Evolutionary conservation across 1,284 basidiomycete species (phyloP), one percentile per base, ranked within the genome.

Genomic region (Boletus sp.): DNA sequence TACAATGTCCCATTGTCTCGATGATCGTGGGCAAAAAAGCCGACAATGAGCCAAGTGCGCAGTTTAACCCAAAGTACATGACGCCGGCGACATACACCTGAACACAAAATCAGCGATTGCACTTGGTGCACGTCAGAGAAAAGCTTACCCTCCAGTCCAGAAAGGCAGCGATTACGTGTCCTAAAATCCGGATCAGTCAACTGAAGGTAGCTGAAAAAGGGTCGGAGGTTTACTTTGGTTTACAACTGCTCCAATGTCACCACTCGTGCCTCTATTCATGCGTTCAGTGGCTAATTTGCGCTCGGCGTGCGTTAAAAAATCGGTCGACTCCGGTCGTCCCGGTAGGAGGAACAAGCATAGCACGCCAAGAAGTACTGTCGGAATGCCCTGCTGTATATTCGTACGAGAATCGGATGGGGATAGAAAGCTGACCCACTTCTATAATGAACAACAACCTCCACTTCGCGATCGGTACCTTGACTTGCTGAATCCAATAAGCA

Each of bases 1-100:
- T 54, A 77, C 78, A 77, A 59, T 75, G 79, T 13, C 81, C 84
- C 57, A 89, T 80, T 0, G 82, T 85, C 44, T 75, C 77, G 52
- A 91, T 81, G 58, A 92, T 91, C 0, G 90, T 93, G 0, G 91
- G 91, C 20, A 93, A 69, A 69, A 93, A 94, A 0, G 88, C 91
- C 2, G 84, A 83, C 37, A 89, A 84, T 3, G 84, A 85, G 8
- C 87, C 86, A 2, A 92, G 73, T 2, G 84, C 83, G 46, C 83
- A 78, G 65, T 94, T 94, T 50, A 88, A 72, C 22, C 85, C 88
- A 53, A 88, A 89, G 65, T 86, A 89, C 41, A 85, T 78, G n/a
- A 81, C 68, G 0, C 83, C 82, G 17, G 75, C 82, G 6, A 70
- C 54, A 53, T 85, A 86, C 16, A 84, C 71, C 81, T 84, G 54